A percentile compares a stretch with the other conserved stretches of the same genome.
Conservation (phyloP, 1,139 yeast genomes). For the Blastobotrys petasosporus region DNA sequence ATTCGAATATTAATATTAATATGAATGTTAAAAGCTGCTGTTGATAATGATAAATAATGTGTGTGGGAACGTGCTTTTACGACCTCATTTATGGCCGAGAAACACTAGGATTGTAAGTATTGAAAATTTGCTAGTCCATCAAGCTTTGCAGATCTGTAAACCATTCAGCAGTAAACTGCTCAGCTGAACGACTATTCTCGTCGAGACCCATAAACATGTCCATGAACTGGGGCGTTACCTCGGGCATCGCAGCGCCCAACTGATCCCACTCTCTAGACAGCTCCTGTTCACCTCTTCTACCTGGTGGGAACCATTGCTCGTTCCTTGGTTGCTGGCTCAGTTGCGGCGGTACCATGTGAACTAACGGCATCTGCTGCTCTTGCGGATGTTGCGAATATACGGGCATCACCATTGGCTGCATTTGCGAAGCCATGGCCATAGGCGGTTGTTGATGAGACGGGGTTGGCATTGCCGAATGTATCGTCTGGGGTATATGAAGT, state of each 20-base stretch:
- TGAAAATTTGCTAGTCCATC: constrained; percentile 7
- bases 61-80: too few relatives aligned
- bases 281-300: constrained; percentile 6
- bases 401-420: background rate
- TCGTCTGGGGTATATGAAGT: background rate
- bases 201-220: constrained; percentile 9
- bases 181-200: constrained; percentile 5
- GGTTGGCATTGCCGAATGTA: background rate
- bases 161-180: constrained; percentile 15
- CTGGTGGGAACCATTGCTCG: background rate
- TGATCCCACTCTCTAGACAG: constrained; percentile 5
- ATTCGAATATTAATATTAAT: too few relatives aligned
- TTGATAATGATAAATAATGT: too few relatives aligned
- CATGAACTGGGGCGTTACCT: constrained; percentile 9
- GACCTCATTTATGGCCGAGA: too few relatives aligned
- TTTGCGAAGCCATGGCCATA: background rate
- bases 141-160: constrained; percentile 12
- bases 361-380: background rate
- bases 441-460: background rate
- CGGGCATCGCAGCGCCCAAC: background rate
- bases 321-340: too few relatives aligned
- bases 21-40: too few relatives aligned
- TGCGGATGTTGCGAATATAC: background rate
- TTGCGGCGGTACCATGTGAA: too few relatives aligned
- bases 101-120: too few relatives aligned